Evolutionary conservation across 306 rosid species (phyloP), one percentile per base, ranked within the genome.

Genomic region (Biancaea sappan): DNA sequence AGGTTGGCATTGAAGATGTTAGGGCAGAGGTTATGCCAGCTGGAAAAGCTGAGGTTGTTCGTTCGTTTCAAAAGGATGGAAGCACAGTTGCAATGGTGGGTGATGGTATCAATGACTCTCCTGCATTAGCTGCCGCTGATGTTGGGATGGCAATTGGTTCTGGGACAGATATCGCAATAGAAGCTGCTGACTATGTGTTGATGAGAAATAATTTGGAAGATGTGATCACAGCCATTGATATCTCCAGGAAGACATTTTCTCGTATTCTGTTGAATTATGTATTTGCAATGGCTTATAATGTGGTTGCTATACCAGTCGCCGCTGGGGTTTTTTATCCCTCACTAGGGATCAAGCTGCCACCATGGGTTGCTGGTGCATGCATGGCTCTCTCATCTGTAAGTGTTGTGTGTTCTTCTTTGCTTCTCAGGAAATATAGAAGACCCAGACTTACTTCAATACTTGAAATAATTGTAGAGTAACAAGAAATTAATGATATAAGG

Each of bases 311-410:
- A 73, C 99, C 97, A 9, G 78, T 90, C 56, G 99, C 99, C 6
- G 99, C 97, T 2, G 99, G 99, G 28, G 88, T 71, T 29, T 67
- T 90, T 14, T 94, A 71, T 61, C 99, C 99, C 43, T 88, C 89
- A 13, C 48, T 88, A 32, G 89, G 97, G 35, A 79, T 94, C 82
- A 77, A 83, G 80, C 79, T 94, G 62, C 97, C 97, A 12, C 99
- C 99, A 21, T 94, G 99, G 99, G 95, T 91, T 22, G 96, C 97
- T 9, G 99, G 99, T 67, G 97, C 99, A 5, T 91, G 97, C 88
- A 92, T 94, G 99, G 99, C 99, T 77, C 77, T 92, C 57, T 94
- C 99, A 56, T 94, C 99, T 25, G 89, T 94, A 21, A 94, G 88
- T 74, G 97, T 92, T 32, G 99, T 94, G 11, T 94, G 97, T 74